Evolutionary conservation across 495 filamentous ascomycete genomes (phyloP), one percentile per base, ranked within the genome.

Genomic region (Penicillium longicatenatum): DNA sequence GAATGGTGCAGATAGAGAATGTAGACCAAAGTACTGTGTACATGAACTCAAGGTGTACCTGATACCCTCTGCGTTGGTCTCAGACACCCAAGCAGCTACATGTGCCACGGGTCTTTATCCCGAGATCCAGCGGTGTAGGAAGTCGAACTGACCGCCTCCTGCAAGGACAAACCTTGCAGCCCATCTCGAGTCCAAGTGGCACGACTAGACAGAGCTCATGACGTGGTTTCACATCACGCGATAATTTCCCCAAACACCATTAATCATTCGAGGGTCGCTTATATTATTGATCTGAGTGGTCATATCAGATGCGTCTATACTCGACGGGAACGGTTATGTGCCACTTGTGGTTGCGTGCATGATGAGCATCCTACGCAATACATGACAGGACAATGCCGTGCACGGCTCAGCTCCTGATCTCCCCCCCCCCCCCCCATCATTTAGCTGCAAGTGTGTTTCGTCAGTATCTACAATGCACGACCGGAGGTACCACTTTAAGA

Each of bases 141-240:
- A 46, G 57, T 42, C 24, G 51, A 43, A 45, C 57, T 72, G 71
- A 75, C 73, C 73, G 73, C 73, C 59, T 65, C 63, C 63, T 68
- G 66, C 52, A 58, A 66, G 68, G 63, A 62, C 39, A 59, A 54
- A 66, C 70, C 65, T 68, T 75, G 67, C 68, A 70, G 63, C 50
- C 50, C 46, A 45, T 45, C 31, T 39, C 46, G 45, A 58, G 59
- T 42, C 47, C 41, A 42, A 62, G 52, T 59, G 52, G 61, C 48
- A 59, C 43, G 50, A 55, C 20, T 33, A 10, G 8, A 8, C 39
- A 46, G 35, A 21, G 12, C 43, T 52, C 49, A 57, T 61, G 54
- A 61, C 54, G 60, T 58, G 57, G 54, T 55, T 58, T 58, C 45
- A 58, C 54, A 60, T 64, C 62, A 60, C 50, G 54, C 62, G 62